A percentile compares a stretch with the other conserved stretches of the same genome.
These are phyloP conservation scores for Trypanosoma avium DNA, from an alignment of 208 protist species.

Conservation along the genomic window DNA sequence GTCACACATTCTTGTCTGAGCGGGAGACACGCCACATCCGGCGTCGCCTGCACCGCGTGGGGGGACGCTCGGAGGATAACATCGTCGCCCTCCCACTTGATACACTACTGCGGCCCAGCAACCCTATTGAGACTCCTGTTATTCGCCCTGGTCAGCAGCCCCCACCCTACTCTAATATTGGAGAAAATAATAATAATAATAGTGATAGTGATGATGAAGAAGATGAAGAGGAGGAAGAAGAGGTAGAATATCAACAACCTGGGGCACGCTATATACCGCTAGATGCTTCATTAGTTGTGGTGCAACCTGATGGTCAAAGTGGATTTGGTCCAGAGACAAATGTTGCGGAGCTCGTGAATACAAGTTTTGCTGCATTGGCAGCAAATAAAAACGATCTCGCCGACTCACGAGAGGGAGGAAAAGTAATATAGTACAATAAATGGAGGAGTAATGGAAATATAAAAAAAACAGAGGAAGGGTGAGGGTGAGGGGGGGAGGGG, in stretches of 20 bases:
- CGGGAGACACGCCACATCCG: too few relatives aligned
- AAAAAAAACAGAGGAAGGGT: neutral
- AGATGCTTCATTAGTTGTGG: conserved; percentile 16
- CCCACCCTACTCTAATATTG: too few relatives aligned
- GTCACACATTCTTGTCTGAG: conserved; percentile 26
- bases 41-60: too few relatives aligned
- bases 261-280: conserved; percentile 42
- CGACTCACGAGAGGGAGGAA: too few relatives aligned
- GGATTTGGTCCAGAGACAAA: conserved; percentile 23
- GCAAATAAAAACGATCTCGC: too few relatives aligned
- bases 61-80: conserved; percentile 30
- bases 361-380: conserved; percentile 39
- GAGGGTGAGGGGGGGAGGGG: neutral
- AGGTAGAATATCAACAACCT: conserved; percentile 38
- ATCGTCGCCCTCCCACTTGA: conserved; percentile 51
- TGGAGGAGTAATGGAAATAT: too few relatives aligned
- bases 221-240: neutral
- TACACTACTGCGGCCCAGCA: too few relatives aligned
- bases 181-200: too few relatives aligned
- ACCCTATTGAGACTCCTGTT: too few relatives aligned
- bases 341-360: conserved; percentile 38
- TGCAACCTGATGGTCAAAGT: neutral
- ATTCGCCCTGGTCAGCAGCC: too few relatives aligned
- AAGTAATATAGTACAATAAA: too few relatives aligned
- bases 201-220: too few relatives aligned